Base-by-base conservation (phyloP, 192 early-diverging fungal species). In the Dispira simplex region DNA sequence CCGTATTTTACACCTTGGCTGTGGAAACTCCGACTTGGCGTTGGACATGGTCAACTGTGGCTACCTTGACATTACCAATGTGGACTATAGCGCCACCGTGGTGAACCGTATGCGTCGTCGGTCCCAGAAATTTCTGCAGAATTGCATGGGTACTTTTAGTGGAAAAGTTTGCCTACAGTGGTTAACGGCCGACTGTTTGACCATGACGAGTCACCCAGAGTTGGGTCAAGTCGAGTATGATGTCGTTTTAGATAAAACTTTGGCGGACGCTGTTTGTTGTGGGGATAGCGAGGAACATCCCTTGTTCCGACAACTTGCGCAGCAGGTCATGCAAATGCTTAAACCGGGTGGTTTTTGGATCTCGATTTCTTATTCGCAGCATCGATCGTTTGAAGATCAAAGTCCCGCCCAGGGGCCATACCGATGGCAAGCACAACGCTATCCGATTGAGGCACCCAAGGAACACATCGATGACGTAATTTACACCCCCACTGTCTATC, bases 1-100 rank as follows among this genome's bases (percentile, higher is more conserved):
- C 54, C 39, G 62, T 48, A 51, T 63, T 20, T 46, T 70, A 3
- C 46, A 60, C 8, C 3, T 72, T 28, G 71, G 71, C 2, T 73
- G 71, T 63, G 71, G 71, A 8, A 73, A 72, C 46, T 73, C 71
- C 16, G 18, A n/a, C 8, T 52, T 73, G 16, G 46, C 71, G 0
- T 72, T 73, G 56, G 66, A 67, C 20, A 46, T 73, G 62, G 45
- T 55, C 26, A 52, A 67, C 25, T 43, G 48, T 21, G 71, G 70
- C 8, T 63, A 53, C 43, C 21, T 28, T 3, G 1, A 32, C 9
- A 46, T 71, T 23, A 43, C 60, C 6, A 73, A 64, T 59, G 56
- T 73, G 0, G 71, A 73, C 46, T 73, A 68, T 59, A 49, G 68
- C 21, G 52, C 71, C 4, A 72, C 59, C 47, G 71, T 73, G 5